Conservation (phyloP, 2,329 filamentous ascomycete genomes). For the Aspergillus caelatus region DNA sequence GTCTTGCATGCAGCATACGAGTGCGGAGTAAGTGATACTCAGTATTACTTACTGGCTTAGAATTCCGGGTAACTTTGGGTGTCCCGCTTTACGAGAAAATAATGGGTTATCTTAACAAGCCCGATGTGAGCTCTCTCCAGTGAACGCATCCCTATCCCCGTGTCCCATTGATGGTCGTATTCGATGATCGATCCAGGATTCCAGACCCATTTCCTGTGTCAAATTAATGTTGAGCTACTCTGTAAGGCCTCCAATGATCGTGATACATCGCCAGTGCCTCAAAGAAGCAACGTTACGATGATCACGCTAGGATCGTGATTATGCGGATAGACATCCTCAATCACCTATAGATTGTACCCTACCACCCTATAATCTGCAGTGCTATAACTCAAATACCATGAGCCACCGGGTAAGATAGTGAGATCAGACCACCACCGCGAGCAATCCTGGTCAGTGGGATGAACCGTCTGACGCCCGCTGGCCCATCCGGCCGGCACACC, state of each 20-base stretch:
- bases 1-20: constrained; percentile 24
- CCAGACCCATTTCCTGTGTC: background rate
- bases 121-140: background rate
- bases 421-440: constrained; percentile 10
- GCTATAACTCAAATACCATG: constrained; percentile 3
- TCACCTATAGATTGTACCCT: constrained; percentile 1
- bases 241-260: constrained; percentile 18
- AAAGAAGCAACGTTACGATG: constrained; percentile 17
- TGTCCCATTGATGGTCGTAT: background rate
- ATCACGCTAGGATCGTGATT: constrained; percentile 6
- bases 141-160: background rate
- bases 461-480: background rate
- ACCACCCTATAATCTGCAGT: background rate
- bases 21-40: constrained; percentile 11
- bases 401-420: background rate
- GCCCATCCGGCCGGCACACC: constrained; percentile 2
- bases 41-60: background rate
- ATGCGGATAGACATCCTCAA: background rate
- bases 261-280: background rate
- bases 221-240: constrained; percentile 12
- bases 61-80: background rate
- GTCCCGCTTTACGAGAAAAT: background rate
- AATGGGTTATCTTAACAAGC: background rate
- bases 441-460: constrained; percentile 2
- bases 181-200: background rate